A percentile compares a stretch with the other conserved stretches of the same genome.
Conservation (phyloP, 2,329 filamentous ascomycete species). For the Nothopassalora personata region DNA sequence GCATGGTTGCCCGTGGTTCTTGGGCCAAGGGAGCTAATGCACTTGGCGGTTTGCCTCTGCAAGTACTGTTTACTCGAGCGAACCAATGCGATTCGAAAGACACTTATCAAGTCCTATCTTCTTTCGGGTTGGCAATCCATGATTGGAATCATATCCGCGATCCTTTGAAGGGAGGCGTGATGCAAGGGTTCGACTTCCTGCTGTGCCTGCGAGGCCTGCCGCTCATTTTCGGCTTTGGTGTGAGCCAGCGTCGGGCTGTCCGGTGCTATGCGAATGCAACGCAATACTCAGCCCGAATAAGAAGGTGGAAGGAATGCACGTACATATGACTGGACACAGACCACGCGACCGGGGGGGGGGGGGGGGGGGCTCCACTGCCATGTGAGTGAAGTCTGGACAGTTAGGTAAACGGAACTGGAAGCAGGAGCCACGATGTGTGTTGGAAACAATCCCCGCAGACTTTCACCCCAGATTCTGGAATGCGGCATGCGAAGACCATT, state of each 20-base stretch:
- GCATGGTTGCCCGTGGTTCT: constrained; percentile 2
- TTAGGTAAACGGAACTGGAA: neutral
- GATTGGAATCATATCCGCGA: constrained; percentile 17
- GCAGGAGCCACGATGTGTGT: neutral
- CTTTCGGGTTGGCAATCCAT: constrained; percentile 11
- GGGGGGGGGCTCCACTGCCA: neutral
- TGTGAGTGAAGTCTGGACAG: neutral
- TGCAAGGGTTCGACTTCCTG: neutral
- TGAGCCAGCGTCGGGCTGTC: neutral
- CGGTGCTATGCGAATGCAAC: neutral
- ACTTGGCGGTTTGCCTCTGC: constrained; percentile 6
- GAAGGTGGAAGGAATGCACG: neutral
- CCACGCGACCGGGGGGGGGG: too few relatives aligned
- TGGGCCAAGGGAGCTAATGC: neutral
- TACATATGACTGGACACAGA: neutral
- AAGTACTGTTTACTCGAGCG: constrained; percentile 2
- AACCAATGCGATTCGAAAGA: constrained; percentile 10
- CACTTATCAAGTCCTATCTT: constrained; percentile 19
- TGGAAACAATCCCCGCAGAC: neutral
- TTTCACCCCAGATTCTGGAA: neutral
- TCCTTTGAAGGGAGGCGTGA: constrained; percentile 2
- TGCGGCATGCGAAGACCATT: too few relatives aligned
- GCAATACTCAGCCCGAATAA: neutral
- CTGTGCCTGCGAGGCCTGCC: neutral
- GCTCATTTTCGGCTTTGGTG: neutral